Evolutionary conservation across 2,329 filamentous ascomycete genomes (phyloP).

Genomic region (Colletotrichum sansevieriae): DNA sequence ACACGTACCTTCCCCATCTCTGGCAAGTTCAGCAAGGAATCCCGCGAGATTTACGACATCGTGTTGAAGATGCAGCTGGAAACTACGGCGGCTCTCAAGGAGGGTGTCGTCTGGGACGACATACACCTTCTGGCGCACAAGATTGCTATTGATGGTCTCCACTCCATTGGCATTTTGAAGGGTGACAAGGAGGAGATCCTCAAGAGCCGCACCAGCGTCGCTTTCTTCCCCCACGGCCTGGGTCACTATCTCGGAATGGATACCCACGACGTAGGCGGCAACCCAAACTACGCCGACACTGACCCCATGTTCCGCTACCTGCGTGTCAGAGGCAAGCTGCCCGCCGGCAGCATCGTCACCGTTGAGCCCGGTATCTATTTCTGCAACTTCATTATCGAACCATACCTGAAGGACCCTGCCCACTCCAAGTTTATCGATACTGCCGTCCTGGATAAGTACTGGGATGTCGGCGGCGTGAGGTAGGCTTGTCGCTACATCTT

Average conservation of each 20-base stretch:
- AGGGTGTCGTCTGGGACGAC: constrained; percentile 83
- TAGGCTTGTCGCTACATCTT: constrained; percentile 48
- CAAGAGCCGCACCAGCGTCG: constrained; percentile 82
- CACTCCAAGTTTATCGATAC: constrained; percentile 83
- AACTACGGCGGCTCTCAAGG: constrained; percentile 79
- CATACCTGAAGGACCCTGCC: constrained; percentile 79
- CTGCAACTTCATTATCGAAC: constrained; percentile 87
- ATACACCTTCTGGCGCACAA: constrained; percentile 84
- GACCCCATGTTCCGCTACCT: constrained; percentile 91
- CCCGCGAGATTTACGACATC: constrained; percentile 81
- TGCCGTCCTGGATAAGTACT: constrained; percentile 80
- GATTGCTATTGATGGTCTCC: constrained; percentile 84
- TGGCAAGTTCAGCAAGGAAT: constrained; percentile 78
- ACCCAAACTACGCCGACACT: constrained; percentile 81
- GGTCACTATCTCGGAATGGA: constrained; percentile 95
- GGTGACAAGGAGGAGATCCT: constrained; percentile 79
- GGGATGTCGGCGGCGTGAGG: constrained; percentile 83
- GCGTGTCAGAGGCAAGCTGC: constrained; percentile 80
- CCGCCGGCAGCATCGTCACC: constrained; percentile 84
- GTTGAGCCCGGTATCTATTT: constrained; percentile 98
- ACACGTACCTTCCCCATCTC: constrained; percentile 89
- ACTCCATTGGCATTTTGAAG: constrained; percentile 80
- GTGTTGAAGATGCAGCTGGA: constrained; percentile 90
- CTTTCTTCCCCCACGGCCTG: constrained; percentile 92
- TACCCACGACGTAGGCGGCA: constrained; percentile 87